These are phyloP conservation scores for Diplotaxis tenuifolia DNA, from an alignment of 345 rosid genomes.

Conservation along the genomic window DNA sequence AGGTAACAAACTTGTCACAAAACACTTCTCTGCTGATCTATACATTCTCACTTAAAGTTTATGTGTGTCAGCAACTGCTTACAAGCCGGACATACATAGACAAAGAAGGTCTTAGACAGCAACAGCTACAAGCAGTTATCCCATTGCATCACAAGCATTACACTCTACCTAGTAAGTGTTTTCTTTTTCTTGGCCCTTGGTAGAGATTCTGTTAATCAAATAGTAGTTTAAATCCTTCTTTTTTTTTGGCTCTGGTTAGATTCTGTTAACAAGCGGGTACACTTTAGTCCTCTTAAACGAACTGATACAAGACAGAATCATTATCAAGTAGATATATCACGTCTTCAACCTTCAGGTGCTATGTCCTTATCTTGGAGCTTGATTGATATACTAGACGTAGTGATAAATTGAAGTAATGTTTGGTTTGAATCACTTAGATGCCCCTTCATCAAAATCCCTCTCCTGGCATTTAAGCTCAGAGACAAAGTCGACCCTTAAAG, in stretches of 20 bases:
- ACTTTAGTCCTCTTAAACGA: slow-evolving; percentile 75
- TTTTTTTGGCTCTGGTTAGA: slow-evolving; percentile 46
- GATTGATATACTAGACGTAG: slow-evolving; percentile 1
- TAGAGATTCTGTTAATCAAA: no score
- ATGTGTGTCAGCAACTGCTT: slow-evolving; percentile 57
- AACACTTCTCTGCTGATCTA: no score
- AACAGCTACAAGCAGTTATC: slow-evolving; percentile 75
- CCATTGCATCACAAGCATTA: slow-evolving; percentile 96
- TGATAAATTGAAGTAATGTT: slow-evolving; percentile 23
- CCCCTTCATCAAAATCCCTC: slow-evolving; percentile 89
- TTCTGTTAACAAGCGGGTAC: slow-evolving; percentile 86
- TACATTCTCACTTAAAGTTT: neutral
- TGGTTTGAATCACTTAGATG: slow-evolving; percentile 43
- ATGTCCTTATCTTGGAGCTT: slow-evolving; percentile 16
- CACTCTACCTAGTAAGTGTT: slow-evolving; percentile 75
- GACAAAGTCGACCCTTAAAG: slow-evolving; percentile 69
- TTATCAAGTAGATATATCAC: slow-evolving; percentile 65
- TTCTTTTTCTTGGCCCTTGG: no score
- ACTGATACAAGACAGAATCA: slow-evolving; percentile 66
- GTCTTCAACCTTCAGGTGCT: slow-evolving; percentile 87
- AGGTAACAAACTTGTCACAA: slow-evolving; percentile 45
- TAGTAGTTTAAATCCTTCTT: neutral
- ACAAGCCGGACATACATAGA: slow-evolving; percentile 69
- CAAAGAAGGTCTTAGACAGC: slow-evolving; percentile 87
- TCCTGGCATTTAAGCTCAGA: slow-evolving; percentile 98